Base-by-base conservation (phyloP, 73 alveolate species). In the Tetrahymena elliotti region DNA sequence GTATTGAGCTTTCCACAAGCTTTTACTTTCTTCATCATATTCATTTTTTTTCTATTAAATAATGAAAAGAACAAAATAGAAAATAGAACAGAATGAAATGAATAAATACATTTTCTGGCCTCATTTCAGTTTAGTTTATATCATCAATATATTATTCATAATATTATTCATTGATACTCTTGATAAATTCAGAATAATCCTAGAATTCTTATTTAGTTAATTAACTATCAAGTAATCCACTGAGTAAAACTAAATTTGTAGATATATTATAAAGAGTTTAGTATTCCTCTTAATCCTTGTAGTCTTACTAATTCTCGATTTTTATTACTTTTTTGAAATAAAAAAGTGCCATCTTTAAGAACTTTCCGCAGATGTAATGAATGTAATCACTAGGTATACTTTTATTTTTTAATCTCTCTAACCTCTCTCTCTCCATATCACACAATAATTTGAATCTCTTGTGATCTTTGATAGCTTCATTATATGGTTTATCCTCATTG, bases 291-390 rank as follows among this genome's bases (percentile, higher is more conserved):
- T 53, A 38, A 18, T 93, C 95, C 37, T 35, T 38, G 16, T 38
- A 35, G 2, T 93, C 84, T 33, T 33, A 20, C 27, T 38, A 35
- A 27, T 93, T 33, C 53, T 35, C 82, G 8, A 33, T 18, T 6
- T 33, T 18, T n/a, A 93, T 93, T 2, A 93, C 92, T 88, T 94
- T 94, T 24, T 94, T 47, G 34, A 54, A 84, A 88, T 83, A 94
- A 20, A 53, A 84, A 40, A 35, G 52, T 9, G 83, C 82, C 6
- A 88, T 33, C 13, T 88, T 88, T 6, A 94, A 34, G 12, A 94
- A 20, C n/a, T 94, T 84, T 52, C 93, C 96, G 84, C 83, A 94
- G 35, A 94, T 52, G 33, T 94, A 94, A 12, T 94, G 93, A n/a
- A 94, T 33, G 20, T 68, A 68, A n/a, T 68, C 83, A 35, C 92